Evolutionary conservation across 2,329 filamentous ascomycete species (phyloP).

Genomic region (Pseudogymnoascus sp.): DNA sequence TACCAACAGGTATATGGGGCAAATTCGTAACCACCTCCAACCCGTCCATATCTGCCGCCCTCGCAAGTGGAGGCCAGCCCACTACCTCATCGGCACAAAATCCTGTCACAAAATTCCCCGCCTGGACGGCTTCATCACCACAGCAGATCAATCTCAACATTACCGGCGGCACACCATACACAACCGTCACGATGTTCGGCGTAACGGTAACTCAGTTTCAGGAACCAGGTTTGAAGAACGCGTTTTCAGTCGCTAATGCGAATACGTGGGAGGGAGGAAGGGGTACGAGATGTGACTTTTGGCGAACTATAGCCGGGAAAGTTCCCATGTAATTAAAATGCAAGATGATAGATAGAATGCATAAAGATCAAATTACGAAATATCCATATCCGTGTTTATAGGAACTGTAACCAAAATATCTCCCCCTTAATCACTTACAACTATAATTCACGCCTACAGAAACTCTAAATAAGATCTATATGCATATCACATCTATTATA

Average conservation of each 20-base stretch:
- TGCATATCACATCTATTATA: neutral
- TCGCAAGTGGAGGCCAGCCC: slow-evolving; percentile 13
- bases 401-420: neutral
- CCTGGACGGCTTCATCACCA: neutral
- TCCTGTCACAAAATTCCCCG: slow-evolving; percentile 10
- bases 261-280: slow-evolving; percentile 16
- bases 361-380: neutral
- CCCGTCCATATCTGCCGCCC: slow-evolving; percentile 10
- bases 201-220: slow-evolving; percentile 16
- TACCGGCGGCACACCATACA: slow-evolving; percentile 13
- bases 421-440: neutral
- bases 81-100: slow-evolving; percentile 6
- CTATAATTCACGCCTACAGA: neutral
- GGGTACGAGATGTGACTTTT: slow-evolving; percentile 17
- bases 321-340: slow-evolving; percentile 12
- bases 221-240: slow-evolving; percentile 14
- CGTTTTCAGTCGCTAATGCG: slow-evolving; percentile 16
- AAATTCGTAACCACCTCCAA: slow-evolving; percentile 13
- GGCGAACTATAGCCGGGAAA: slow-evolving; percentile 11
- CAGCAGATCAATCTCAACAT: slow-evolving; percentile 16
- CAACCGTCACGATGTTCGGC: neutral
- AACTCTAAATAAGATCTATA: neutral
- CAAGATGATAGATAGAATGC: neutral
- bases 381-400: neutral
- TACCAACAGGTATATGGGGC: slow-evolving; percentile 13